Evolutionary conservation across 352 stramenopile species (phyloP).

Genomic region (Chrysophaeum taylorii): DNA sequence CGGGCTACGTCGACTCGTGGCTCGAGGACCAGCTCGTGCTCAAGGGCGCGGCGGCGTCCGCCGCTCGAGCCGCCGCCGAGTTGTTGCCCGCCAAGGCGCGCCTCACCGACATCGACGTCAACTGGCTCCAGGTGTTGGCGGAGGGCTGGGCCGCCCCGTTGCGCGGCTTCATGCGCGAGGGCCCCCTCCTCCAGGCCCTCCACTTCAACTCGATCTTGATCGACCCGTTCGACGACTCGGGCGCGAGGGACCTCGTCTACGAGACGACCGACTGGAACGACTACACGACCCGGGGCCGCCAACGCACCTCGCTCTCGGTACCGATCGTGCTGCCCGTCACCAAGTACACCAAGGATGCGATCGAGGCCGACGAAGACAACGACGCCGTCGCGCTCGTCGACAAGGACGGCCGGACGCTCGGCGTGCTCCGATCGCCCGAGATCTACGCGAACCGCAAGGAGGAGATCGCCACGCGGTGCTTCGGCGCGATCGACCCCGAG

Average conservation of each 20-base stretch:
- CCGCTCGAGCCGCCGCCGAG: conserved; percentile 24
- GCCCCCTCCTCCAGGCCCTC: conserved; percentile 85
- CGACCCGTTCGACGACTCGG: conserved; percentile 87
- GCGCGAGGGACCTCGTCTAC: conserved; percentile 61
- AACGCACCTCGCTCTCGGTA: conserved; percentile 88
- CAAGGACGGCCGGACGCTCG: conserved; percentile 80
- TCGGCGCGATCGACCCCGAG: conserved; percentile 83
- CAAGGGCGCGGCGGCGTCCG: neutral
- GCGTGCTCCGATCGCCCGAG: conserved; percentile 81
- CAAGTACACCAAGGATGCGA: conserved; percentile 70
- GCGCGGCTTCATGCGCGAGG: conserved; percentile 92
- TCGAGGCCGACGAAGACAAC: conserved; percentile 52
- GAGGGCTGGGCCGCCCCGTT: conserved; percentile 91
- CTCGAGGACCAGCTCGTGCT: neutral
- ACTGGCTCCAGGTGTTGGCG: conserved; percentile 93
- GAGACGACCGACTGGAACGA: conserved; percentile 77
- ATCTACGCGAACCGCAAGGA: conserved; percentile 93
- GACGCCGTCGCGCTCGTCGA: conserved; percentile 78
- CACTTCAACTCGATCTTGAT: conserved; percentile 93
- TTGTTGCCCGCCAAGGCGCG: conserved; percentile 74
- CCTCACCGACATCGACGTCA: conserved; percentile 90
- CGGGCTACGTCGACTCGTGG: neutral
- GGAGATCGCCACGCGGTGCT: conserved; percentile 92
- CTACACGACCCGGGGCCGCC: conserved; percentile 65
- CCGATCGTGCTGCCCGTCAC: conserved; percentile 91